phyloP scores from a whole-genome alignment of 768 basidiomycete genomes.

The Phylloporus rhodoxanthus region DNA sequence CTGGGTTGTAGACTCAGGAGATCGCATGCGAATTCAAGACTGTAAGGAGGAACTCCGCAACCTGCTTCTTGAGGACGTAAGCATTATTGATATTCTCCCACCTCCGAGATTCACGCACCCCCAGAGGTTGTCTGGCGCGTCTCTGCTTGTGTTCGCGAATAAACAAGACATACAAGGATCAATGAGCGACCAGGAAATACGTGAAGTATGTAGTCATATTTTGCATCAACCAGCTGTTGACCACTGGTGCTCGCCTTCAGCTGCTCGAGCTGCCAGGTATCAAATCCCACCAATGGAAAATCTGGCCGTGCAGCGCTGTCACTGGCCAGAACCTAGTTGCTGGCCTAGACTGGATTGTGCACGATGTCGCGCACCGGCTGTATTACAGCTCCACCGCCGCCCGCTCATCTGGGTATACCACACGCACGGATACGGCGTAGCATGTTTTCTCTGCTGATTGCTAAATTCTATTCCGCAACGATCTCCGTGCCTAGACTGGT shows the following conservation, averaged over 20 bases:
- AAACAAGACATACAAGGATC: constrained; percentile 94
- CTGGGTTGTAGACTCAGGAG: constrained; percentile 97
- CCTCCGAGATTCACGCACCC: constrained; percentile 16
- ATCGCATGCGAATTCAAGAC: constrained; percentile 84
- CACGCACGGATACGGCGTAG: neutral
- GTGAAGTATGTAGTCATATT: constrained; percentile 51
- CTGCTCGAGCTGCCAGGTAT: constrained; percentile 76
- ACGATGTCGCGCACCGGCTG: constrained; percentile 78
- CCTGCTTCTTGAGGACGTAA: constrained; percentile 87
- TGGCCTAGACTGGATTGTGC: constrained; percentile 90
- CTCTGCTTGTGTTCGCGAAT: constrained; percentile 92
- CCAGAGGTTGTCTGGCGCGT: constrained; percentile 92
- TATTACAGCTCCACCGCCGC: constrained; percentile 62
- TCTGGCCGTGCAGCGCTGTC: constrained; percentile 87
- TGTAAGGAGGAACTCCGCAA: constrained; percentile 83
- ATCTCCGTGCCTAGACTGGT: constrained; percentile 9
- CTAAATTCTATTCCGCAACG: constrained; percentile 6
- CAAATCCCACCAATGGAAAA: constrained; percentile 84
- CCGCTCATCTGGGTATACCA: neutral
- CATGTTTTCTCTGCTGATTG: neutral
- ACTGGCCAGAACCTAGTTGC: constrained; percentile 79
- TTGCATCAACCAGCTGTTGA: constrained; percentile 3
- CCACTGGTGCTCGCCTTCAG: constrained; percentile 36
- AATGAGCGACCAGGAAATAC: constrained; percentile 76
- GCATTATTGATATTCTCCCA: constrained; percentile 20